phyloP scores from a whole-genome alignment of 257 asterid genomes.

The Handroanthus guayacan region DNA sequence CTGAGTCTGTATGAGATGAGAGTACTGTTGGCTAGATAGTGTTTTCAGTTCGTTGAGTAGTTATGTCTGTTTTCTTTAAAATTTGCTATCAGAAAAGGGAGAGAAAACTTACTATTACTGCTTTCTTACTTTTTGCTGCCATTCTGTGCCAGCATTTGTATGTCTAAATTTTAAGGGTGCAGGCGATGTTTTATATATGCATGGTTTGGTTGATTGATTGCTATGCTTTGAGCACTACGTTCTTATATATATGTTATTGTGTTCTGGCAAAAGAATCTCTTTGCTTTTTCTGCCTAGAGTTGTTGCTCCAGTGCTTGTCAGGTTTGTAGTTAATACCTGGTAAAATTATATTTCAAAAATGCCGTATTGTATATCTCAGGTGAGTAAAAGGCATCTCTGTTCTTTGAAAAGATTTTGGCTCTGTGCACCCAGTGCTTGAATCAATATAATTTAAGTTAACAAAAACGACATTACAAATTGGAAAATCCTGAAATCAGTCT shows the following conservation, averaged over 20 bases:
- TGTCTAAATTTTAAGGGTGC: not conserved
- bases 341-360: too few species aligned
- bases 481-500: not conserved
- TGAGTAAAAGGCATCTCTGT: too few species aligned
- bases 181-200: not conserved
- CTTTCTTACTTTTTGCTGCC: not conserved
- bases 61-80: not conserved
- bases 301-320: not conserved
- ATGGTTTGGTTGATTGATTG: not conserved
- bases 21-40: slow-evolving; percentile 31
- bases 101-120: not conserved
- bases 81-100: not conserved
- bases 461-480: too few species aligned
- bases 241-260: not conserved
- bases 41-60: slow-evolving; percentile 17
- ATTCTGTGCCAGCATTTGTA: not conserved
- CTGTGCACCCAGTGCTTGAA: too few species aligned
- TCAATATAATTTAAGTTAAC: too few species aligned
- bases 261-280: not conserved
- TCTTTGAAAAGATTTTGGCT: too few species aligned
- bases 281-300: not conserved
- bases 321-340: not conserved
- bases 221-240: not conserved
- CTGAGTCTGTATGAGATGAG: not conserved
- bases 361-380: too few species aligned